phyloP scores from a whole-genome alignment of 2,329 filamentous ascomycete genomes.

The Fusarium sp. region DNA sequence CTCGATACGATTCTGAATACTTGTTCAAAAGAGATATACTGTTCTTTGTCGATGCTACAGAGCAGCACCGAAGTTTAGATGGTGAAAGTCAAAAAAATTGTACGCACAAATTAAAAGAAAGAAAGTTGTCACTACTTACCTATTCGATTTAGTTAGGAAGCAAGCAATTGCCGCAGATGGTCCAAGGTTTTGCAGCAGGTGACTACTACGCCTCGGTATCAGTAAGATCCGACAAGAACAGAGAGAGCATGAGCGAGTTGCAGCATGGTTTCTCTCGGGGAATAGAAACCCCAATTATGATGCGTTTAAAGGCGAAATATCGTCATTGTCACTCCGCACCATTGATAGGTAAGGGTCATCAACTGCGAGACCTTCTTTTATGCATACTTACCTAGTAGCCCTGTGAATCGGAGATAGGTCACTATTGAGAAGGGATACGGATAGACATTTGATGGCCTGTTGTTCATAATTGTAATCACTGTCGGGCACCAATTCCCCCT shows the following conservation, averaged over 20 bases:
- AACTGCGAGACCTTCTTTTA: background rate
- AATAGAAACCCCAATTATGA: background rate
- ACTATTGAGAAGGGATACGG: background rate
- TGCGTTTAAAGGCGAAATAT: background rate
- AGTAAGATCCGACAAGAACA: background rate
- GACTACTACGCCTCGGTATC: background rate
- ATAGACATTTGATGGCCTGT: background rate
- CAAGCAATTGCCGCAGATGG: background rate
- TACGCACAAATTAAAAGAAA: background rate
- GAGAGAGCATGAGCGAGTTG: background rate
- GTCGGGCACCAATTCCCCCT: background rate
- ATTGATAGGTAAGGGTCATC: background rate
- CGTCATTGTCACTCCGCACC: constrained; percentile 9
- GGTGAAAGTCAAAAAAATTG: background rate
- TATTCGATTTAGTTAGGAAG: background rate
- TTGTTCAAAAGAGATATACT: background rate
- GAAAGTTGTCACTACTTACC: background rate
- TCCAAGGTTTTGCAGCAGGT: background rate
- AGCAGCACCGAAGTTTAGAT: background rate
- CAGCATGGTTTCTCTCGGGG: background rate
- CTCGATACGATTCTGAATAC: background rate
- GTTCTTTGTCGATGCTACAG: background rate
- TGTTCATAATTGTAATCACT: background rate
- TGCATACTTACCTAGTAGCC: background rate
- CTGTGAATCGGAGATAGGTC: background rate